Conservation (phyloP, 495 filamentous ascomycete genomes). For the Penicillium pancosmium region DNA sequence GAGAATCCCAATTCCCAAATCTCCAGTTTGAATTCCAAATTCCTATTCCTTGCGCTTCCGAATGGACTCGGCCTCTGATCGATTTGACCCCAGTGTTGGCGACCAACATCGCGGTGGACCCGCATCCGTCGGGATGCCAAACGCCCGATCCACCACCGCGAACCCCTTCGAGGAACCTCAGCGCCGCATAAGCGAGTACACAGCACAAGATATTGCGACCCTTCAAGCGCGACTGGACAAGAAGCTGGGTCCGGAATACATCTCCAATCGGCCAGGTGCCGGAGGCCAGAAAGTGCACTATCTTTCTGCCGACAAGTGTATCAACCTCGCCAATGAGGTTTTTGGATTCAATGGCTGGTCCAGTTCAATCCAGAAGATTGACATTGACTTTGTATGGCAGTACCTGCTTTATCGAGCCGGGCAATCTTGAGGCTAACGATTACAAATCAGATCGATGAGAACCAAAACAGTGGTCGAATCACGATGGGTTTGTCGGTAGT, state of each 20-base stretch:
- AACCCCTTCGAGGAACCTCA: constrained; percentile 80
- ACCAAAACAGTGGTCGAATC: constrained; percentile 63
- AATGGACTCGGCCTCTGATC: constrained; percentile 30
- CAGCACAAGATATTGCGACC: constrained; percentile 86
- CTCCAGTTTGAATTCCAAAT: neutral
- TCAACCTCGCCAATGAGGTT: constrained; percentile 94
- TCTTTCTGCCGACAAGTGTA: constrained; percentile 88
- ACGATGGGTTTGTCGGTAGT: constrained; percentile 84
- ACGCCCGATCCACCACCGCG: constrained; percentile 34
- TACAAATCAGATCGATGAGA: constrained; percentile 61
- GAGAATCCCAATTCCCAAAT: constrained; percentile 18
- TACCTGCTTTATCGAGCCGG: neutral
- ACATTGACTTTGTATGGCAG: constrained; percentile 80
- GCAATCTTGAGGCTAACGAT: constrained; percentile 22
- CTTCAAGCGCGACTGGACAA: constrained; percentile 84
- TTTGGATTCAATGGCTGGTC: constrained; percentile 99
- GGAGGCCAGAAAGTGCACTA: constrained; percentile 87
- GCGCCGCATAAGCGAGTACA: constrained; percentile 74
- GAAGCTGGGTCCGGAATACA: constrained; percentile 95
- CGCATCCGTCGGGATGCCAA: constrained; percentile 43
- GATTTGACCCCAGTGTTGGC: constrained; percentile 60
- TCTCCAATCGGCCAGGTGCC: constrained; percentile 80
- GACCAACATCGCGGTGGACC: constrained; percentile 68
- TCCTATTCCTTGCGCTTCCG: neutral
- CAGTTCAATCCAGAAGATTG: constrained; percentile 81